Evolutionary conservation across 31 red algal genomes (phyloP), one percentile per base, ranked within the genome.

Genomic region (Asparagopsis taxiformis): DNA sequence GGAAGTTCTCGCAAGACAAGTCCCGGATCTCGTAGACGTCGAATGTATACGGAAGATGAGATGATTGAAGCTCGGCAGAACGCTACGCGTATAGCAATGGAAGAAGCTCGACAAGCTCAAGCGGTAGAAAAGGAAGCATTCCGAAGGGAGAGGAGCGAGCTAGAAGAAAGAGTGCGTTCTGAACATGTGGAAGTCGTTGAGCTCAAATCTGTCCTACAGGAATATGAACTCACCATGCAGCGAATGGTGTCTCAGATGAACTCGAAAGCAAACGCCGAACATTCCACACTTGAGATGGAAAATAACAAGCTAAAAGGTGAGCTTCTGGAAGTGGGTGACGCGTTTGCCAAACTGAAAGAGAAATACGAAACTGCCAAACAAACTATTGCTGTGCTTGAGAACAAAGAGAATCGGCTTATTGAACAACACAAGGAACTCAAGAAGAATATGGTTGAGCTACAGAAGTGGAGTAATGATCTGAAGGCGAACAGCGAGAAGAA

Each of bases 401-500:
- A 74, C 41, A 77, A 87, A 50, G 90, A 93, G 62, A 39, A 29
- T 31, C 81, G 90, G 6, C 29, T 67, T 41, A 74, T 76, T 26
- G 79, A 81, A 41, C 82, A 82, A 69, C 80, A 64, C 70, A 58
- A 69, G 19, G 76, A 74, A 23, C 32, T 86, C 51, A 78, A 85
- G 56, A 68, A 61, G 55, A 73, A 85, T 62, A 87, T 93, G 90
- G 57, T 71, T 10, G 79, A 87, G 61, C 48, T 93, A 46, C 75
- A 86, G 55, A 85, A 80, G 36, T 85, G 82, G 75, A 85, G 75
- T 41, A 74, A 86, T 33, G 82, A 93, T 31, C 70, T 93, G 51
- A 93, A 93, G 53, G 75, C 82, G 4, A 85, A 93, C 62, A 57
- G 72, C 0, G 80, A 93, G 65, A 85, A 93, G 70, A 93, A 93